A percentile compares a stretch with the other conserved stretches of the same genome.
These are phyloP conservation scores for Moniliella sp. DNA, from an alignment of 1,284 basidiomycete genomes.

Conservation along the genomic window DNA sequence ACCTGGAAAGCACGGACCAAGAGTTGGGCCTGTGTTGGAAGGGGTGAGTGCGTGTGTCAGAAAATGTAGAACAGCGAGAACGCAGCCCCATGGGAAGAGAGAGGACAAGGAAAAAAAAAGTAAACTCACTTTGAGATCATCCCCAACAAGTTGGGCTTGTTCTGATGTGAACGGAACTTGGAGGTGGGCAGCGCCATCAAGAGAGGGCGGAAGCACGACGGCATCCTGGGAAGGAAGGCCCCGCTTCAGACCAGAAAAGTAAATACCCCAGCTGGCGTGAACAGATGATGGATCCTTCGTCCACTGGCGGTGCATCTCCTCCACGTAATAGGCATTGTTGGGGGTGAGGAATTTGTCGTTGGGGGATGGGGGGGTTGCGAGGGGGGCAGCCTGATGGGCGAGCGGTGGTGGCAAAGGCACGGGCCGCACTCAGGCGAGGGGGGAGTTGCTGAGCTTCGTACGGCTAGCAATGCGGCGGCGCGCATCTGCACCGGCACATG, in stretches of 20 bases:
- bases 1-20: constrained; percentile 83
- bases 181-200: constrained; percentile 47
- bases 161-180: constrained; percentile 47
- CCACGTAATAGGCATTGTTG: constrained; percentile 79
- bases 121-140: constrained; percentile 70
- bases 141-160: constrained; percentile 53
- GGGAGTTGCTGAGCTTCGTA: too few relatives aligned
- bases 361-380: constrained; percentile 17
- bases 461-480: too few relatives aligned
- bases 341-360: constrained; percentile 37
- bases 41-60: too few relatives aligned
- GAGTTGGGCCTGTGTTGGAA: constrained; percentile 44
- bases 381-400: too few relatives aligned
- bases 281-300: constrained; percentile 56
- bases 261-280: constrained; percentile 78
- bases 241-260: constrained; percentile 77
- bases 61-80: too few relatives aligned
- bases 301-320: constrained; percentile 44
- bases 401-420: too few relatives aligned
- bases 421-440: too few relatives aligned
- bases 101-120: background rate
- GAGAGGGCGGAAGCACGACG: constrained; percentile 57
- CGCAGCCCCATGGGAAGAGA: background rate
- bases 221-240: constrained; percentile 63
- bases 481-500: too few relatives aligned